These are phyloP conservation scores for Coemansia sp. DNA, from an alignment of 192 early-diverging fungal genomes.

Conservation along the genomic window DNA sequence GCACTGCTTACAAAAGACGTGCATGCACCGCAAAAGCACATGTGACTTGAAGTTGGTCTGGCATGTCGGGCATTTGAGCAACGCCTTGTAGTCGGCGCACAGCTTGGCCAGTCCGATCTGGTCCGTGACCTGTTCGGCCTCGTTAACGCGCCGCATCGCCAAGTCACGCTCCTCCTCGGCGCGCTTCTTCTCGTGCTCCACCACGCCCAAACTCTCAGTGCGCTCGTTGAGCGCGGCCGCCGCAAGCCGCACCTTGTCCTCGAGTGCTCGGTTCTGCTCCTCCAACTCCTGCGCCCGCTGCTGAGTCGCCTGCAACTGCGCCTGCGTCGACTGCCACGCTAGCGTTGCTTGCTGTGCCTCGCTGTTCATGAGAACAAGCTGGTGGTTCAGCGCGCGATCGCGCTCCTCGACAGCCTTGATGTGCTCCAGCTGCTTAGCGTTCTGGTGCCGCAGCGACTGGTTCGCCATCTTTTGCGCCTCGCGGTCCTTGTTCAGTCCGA, in stretches of 20 bases:
- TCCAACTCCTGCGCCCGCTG: slow-evolving; percentile 58
- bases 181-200: slow-evolving; percentile 59
- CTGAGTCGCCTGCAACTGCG: slow-evolving; percentile 65
- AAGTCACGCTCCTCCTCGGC: slow-evolving; percentile 69
- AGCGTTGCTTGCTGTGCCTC: slow-evolving; percentile 61
- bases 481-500: slow-evolving; percentile 66
- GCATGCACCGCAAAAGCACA: slow-evolving; percentile 86
- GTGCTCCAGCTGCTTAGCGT: slow-evolving; percentile 83
- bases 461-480: slow-evolving; percentile 64
- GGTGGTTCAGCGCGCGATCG: slow-evolving; percentile 66
- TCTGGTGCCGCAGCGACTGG: slow-evolving; percentile 70
- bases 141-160: slow-evolving; percentile 61
- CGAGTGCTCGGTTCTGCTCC: slow-evolving; percentile 54
- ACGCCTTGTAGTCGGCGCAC: slow-evolving; percentile 63
- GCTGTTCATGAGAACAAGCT: slow-evolving; percentile 67
- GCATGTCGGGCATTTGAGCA: slow-evolving; percentile 91
- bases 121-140: slow-evolving; percentile 56
- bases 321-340: slow-evolving; percentile 57
- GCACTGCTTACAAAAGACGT: slow-evolving; percentile 93
- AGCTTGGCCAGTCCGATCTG: slow-evolving; percentile 53
- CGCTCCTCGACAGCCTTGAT: slow-evolving; percentile 78
- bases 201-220: slow-evolving; percentile 59
- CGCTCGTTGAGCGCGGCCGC: slow-evolving; percentile 65
- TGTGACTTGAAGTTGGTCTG: slow-evolving; percentile 82
- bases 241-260: slow-evolving; percentile 44